Evolutionary conservation across 2,329 filamentous ascomycete genomes (phyloP).

Genomic region (Scedosporium apiospermum): DNA sequence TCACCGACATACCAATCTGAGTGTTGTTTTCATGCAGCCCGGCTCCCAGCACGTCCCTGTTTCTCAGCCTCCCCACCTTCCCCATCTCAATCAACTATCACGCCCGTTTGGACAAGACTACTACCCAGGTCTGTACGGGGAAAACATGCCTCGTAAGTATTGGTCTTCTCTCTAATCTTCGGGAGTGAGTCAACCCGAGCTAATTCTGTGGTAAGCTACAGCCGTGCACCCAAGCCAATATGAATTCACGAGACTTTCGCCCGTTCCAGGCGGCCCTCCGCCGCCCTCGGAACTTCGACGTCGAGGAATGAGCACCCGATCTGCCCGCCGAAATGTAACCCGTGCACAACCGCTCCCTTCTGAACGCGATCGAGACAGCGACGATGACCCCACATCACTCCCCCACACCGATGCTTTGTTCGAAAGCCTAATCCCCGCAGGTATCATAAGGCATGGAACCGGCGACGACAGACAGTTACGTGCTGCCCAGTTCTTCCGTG

Average conservation of each 20-base stretch:
- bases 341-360: not conserved
- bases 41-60: not conserved
- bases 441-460: not conserved
- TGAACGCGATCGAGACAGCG: slow-evolving; percentile 5
- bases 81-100: not conserved
- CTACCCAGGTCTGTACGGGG: not conserved
- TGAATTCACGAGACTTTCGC: not conserved
- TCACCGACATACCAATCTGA: not conserved
- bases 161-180: not conserved
- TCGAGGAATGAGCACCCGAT: not conserved
- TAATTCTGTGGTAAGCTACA: not conserved
- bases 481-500: slow-evolving; percentile 32
- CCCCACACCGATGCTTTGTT: not conserved
- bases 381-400: not conserved
- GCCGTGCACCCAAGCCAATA: not conserved
- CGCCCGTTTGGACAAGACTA: not conserved
- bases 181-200: not conserved
- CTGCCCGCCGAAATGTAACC: not conserved
- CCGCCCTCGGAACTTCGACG: not conserved
- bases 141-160: slow-evolving; percentile 1
- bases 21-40: not conserved
- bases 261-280: not conserved
- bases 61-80: not conserved
- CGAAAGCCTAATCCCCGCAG: not conserved
- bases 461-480: slow-evolving; percentile 7